These are phyloP conservation scores for Corylus avellana DNA, from an alignment of 306 rosid genomes.

Conservation along the genomic window DNA sequence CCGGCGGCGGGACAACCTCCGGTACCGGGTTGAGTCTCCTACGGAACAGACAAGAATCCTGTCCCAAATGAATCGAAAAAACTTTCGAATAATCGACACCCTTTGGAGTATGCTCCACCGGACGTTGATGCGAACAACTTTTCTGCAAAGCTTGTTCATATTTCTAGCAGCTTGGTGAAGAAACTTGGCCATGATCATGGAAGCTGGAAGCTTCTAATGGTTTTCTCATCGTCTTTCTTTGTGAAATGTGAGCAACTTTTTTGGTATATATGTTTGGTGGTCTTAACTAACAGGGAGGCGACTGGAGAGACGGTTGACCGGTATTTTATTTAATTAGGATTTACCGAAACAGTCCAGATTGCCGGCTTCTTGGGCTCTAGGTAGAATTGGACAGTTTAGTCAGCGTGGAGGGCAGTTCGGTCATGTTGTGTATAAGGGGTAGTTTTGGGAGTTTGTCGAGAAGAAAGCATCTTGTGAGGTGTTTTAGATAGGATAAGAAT, in stretches of 20 bases:
- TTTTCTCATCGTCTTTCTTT: constrained; percentile 20
- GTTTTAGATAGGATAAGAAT: constrained; percentile 20
- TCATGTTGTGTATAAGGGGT: neutral
- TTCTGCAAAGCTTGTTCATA: constrained; percentile 70
- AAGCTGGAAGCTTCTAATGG: neutral
- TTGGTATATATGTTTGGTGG: constrained; percentile 18
- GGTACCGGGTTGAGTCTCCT: constrained; percentile 45
- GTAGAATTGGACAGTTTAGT: neutral
- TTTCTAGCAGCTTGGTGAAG: constrained; percentile 40
- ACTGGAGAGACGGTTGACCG: constrained; percentile 78
- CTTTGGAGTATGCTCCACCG: constrained; percentile 55
- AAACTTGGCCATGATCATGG: constrained; percentile 37
- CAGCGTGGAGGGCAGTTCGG: neutral
- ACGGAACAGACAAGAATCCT: constrained; percentile 67
- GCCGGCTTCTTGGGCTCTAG: constrained; percentile 41
- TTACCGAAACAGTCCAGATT: constrained; percentile 38
- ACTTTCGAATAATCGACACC: constrained; percentile 59
- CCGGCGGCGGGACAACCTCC: constrained; percentile 39
- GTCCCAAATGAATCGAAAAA: constrained; percentile 76
- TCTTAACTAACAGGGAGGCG: constrained; percentile 32
- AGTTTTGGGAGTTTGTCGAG: constrained; percentile 16
- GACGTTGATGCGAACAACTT: constrained; percentile 51
- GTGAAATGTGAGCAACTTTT: neutral
- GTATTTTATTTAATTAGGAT: constrained; percentile 38
- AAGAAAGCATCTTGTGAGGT: constrained; percentile 38